phyloP scores from a whole-genome alignment of 805 yeast genomes.

The Kodamaea hsintzibuensis region DNA sequence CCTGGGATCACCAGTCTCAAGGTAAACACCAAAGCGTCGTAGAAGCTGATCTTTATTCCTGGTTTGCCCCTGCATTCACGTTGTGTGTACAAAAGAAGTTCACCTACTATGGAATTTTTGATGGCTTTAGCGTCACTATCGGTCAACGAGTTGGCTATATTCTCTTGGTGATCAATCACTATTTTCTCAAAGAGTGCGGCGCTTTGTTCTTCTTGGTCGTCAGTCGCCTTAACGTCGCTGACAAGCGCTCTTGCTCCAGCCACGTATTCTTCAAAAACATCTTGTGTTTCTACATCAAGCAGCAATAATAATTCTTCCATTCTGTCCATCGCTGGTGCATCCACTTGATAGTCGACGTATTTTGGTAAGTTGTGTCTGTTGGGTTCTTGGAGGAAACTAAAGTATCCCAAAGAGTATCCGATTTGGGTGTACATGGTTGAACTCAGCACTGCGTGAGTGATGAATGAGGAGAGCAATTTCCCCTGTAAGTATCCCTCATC shows the following conservation, averaged over 20 bases:
- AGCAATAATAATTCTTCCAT: conserved; percentile 51
- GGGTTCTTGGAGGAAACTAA: conserved; percentile 21
- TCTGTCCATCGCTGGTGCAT: conserved; percentile 21
- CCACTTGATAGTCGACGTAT: conserved; percentile 5
- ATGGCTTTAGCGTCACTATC: conserved; percentile 26
- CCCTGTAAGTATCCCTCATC: conserved; percentile 68
- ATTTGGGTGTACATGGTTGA: conserved; percentile 17
- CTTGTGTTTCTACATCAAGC: conserved; percentile 62
- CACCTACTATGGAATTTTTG: conserved; percentile 32
- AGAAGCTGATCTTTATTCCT: conserved; percentile 12
- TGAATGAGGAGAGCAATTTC: conserved; percentile 59
- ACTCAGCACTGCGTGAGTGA: conserved; percentile 53
- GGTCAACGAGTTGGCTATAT: conserved; percentile 27
- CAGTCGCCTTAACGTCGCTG: background rate
- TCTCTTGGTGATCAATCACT: conserved; percentile 44
- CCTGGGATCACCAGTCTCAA: conserved; percentile 38
- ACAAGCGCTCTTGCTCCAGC: conserved; percentile 13
- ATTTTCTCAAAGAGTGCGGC: conserved; percentile 42
- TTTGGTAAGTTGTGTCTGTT: background rate
- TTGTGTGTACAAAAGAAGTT: conserved; percentile 17
- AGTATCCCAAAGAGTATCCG: conserved; percentile 27
- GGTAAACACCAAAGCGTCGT: conserved; percentile 19
- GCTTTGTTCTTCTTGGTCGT: conserved; percentile 24
- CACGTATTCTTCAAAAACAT: conserved; percentile 39
- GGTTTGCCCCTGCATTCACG: conserved; percentile 8